phyloP scores from a whole-genome alignment of 306 rosid species.

The Alnus glutinosa region DNA sequence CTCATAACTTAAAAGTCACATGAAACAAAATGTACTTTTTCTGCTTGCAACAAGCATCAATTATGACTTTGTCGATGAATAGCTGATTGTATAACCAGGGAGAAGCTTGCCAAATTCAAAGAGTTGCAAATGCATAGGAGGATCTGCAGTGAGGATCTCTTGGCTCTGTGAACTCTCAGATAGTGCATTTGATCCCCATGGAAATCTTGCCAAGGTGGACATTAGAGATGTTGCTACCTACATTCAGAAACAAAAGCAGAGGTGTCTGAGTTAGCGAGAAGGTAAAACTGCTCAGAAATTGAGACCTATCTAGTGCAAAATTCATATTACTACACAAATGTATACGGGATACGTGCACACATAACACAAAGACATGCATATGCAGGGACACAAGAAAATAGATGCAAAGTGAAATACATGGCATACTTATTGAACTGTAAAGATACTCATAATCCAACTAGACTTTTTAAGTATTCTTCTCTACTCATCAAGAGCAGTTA shows the following conservation, averaged over 20 bases:
- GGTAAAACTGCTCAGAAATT: conserved; percentile 20
- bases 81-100: conserved; percentile 5
- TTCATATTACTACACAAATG: neutral
- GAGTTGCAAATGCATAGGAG: conserved; percentile 67
- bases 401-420: neutral
- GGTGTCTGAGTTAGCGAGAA: conserved; percentile 22
- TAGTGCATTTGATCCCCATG: conserved; percentile 76
- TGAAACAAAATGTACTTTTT: neutral
- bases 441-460: neutral
- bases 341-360: neutral
- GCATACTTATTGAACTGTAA: neutral
- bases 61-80: conserved; percentile 11
- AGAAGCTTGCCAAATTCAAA: conserved; percentile 79
- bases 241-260: conserved; percentile 28
- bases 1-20: conserved; percentile 9
- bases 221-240: conserved; percentile 72
- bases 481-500: neutral
- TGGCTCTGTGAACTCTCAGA: conserved; percentile 33
- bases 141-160: conserved; percentile 37
- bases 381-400: neutral
- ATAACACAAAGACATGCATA: neutral
- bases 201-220: conserved; percentile 75
- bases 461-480: neutral
- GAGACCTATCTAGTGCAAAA: conserved; percentile 1
- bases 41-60: conserved; percentile 13